Evolutionary conservation across 495 filamentous ascomycete genomes (phyloP).

Genomic region (Clohesyomyces aquaticus): DNA sequence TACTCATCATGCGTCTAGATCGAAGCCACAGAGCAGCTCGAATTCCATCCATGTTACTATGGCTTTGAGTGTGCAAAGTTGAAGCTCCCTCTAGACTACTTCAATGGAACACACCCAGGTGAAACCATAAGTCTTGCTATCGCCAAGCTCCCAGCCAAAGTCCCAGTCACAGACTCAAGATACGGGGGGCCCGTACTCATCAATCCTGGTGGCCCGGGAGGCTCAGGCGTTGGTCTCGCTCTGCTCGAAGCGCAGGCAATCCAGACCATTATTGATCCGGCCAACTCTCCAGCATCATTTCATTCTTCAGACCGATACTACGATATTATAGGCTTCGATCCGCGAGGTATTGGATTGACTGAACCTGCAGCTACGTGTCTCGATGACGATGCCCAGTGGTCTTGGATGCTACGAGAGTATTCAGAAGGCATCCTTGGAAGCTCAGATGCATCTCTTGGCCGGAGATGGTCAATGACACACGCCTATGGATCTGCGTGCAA

Average conservation of each 20-base stretch:
- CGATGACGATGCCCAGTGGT: conserved; percentile 32
- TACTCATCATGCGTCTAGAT: conserved; percentile 20
- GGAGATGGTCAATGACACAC: conserved; percentile 45
- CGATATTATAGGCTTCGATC: conserved; percentile 62
- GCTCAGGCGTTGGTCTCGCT: conserved; percentile 47
- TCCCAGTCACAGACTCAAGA: conserved; percentile 47
- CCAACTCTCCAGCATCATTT: background rate
- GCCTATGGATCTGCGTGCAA: conserved; percentile 45
- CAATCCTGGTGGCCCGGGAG: conserved; percentile 55
- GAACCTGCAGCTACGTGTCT: conserved; percentile 55
- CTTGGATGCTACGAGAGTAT: conserved; percentile 42
- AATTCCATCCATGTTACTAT: conserved; percentile 40
- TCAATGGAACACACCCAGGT: conserved; percentile 46
- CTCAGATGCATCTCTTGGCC: conserved; percentile 47
- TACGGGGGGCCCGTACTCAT: conserved; percentile 51
- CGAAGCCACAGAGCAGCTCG: conserved; percentile 18
- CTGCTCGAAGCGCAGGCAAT: conserved; percentile 32
- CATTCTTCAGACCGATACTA: conserved; percentile 50
- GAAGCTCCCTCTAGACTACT: conserved; percentile 50
- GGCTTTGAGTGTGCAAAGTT: conserved; percentile 49
- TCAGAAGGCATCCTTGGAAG: conserved; percentile 44
- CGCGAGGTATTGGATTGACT: conserved; percentile 47
- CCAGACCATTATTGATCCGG: conserved; percentile 49
- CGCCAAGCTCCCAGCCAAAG: conserved; percentile 47
- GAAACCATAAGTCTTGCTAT: conserved; percentile 47